Base-by-base conservation (phyloP, 106 monocot genomes). In the Apostasia shenzhenica region DNA sequence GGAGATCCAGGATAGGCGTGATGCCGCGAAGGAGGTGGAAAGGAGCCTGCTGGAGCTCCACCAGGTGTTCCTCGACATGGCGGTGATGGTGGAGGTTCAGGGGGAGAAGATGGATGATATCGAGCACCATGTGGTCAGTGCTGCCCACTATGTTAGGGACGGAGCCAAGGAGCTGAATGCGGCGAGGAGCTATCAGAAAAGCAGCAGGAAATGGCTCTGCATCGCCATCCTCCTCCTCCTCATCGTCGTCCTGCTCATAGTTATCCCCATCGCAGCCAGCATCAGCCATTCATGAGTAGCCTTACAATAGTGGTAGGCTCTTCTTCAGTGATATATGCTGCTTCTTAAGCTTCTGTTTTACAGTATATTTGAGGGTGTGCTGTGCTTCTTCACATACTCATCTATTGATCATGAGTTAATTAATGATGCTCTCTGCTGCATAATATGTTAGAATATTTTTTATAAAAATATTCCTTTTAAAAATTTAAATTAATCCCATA, bases 1-100 rank as follows among this genome's bases (percentile, higher is more conserved):
- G 26, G 92, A 92, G 78, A 92, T 88, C 61, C 83, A 81, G 70
- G 85, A 77, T 57, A 63, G 88, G 71, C 77, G 88, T 47, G 88
- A 76, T 40, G 85, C 85, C 5, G 88, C 81, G 4, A 72, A 73
- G 61, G 92, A 88, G 78, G 55, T 92, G 13, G 88, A 92, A 73
- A 77, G 67, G 73, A 85, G 80, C 56, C 67, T 92, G 75, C 75
- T 68, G 68, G 92, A 92, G 78, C 84, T 91, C 64, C 91, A 91
- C 59, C 88, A 88, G 91, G 84, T 91, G 67, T 91, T 91, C 67
- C 57, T 91, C 43, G 91, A 91, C 80, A 91, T 91, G 91, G 84
- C 91, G 7, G 85, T 91, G 48, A 67, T 91, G 72, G 91, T 91
- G 62, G 85, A 82, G 75, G 73, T 68, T 54, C 91, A 91, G 70